phyloP scores from a whole-genome alignment of 306 rosid genomes.

The Trichosanthes truncata region DNA sequence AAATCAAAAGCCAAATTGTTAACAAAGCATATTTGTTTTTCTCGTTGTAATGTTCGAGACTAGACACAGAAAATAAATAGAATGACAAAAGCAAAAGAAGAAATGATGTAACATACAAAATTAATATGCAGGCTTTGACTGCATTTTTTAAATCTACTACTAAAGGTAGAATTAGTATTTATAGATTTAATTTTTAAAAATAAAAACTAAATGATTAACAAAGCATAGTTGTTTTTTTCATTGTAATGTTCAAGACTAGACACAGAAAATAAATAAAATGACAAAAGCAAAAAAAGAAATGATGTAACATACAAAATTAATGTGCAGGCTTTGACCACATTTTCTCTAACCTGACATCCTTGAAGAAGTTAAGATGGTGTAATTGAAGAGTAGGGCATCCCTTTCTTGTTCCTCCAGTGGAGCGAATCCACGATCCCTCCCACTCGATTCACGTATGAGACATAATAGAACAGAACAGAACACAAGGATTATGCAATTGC shows the following conservation, averaged over 20 bases:
- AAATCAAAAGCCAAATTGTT: no score
- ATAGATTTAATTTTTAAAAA: no score
- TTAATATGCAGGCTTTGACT: not conserved
- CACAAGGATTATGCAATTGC: not conserved
- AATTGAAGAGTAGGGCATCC: not conserved
- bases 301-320: not conserved
- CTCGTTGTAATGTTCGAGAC: not conserved
- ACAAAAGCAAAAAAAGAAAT: not conserved
- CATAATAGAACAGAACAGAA: not conserved
- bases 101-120: not conserved
- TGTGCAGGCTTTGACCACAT: not conserved
- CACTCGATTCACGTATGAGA: not conserved
- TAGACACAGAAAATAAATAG: not conserved
- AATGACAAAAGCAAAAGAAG: not conserved
- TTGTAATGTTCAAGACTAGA: not conserved
- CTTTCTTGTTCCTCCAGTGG: not conserved
- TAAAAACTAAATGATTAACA: no score
- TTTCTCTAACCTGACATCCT: not conserved
- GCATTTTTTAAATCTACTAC: no score
- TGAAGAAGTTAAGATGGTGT: not conserved
- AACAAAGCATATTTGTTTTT: not conserved
- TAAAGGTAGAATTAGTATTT: no score
- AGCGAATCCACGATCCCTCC: not conserved
- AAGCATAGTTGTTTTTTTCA: not conserved
- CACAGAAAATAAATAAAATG: not conserved